These are phyloP conservation scores for Ciborinia camelliae DNA, from an alignment of 2,329 filamentous ascomycete species.

Conservation along the genomic window DNA sequence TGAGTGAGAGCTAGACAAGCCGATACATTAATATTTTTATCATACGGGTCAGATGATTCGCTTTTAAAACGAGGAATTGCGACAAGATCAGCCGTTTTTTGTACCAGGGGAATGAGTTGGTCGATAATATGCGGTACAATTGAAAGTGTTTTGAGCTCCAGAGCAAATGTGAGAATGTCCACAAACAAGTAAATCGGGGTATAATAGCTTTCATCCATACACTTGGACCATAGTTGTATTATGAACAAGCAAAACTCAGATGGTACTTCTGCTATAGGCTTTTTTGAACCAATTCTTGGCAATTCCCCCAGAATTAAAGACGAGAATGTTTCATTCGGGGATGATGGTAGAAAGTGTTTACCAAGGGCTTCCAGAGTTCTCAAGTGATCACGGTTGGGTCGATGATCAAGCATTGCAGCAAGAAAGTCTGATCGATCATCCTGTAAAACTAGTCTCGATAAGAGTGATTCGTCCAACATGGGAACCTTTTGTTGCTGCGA, in stretches of 20 bases:
- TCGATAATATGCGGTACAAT: slow-evolving; percentile 59
- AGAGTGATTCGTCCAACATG: slow-evolving; percentile 36
- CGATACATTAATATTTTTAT: slow-evolving; percentile 57
- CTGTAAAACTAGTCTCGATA: slow-evolving; percentile 40
- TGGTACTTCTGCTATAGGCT: slow-evolving; percentile 51
- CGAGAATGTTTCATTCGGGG: slow-evolving; percentile 59
- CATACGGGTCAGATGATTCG: slow-evolving; percentile 47
- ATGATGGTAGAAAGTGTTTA: slow-evolving; percentile 61
- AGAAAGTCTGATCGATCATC: slow-evolving; percentile 43
- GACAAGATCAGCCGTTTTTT: slow-evolving; percentile 55
- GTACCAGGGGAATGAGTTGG: slow-evolving; percentile 52
- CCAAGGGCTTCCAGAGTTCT: slow-evolving; percentile 66
- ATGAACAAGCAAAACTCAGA: slow-evolving; percentile 62
- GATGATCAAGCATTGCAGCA: slow-evolving; percentile 37
- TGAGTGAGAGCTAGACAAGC: slow-evolving; percentile 66
- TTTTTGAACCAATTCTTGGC: slow-evolving; percentile 51
- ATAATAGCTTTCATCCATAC: slow-evolving; percentile 59
- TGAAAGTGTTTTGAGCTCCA: slow-evolving; percentile 57
- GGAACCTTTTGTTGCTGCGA: slow-evolving; percentile 14
- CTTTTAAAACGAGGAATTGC: slow-evolving; percentile 44
- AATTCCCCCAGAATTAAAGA: slow-evolving; percentile 66
- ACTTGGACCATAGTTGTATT: slow-evolving; percentile 65
- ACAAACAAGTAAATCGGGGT: slow-evolving; percentile 63
- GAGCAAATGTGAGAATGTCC: slow-evolving; percentile 59
- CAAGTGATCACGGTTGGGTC: slow-evolving; percentile 46